Percentiles rank a stretch among this genome's conserved stretches.
These are phyloP conservation scores for Boletus rubroflammeus DNA, from an alignment of 768 basidiomycete genomes.

Conservation along the genomic window DNA sequence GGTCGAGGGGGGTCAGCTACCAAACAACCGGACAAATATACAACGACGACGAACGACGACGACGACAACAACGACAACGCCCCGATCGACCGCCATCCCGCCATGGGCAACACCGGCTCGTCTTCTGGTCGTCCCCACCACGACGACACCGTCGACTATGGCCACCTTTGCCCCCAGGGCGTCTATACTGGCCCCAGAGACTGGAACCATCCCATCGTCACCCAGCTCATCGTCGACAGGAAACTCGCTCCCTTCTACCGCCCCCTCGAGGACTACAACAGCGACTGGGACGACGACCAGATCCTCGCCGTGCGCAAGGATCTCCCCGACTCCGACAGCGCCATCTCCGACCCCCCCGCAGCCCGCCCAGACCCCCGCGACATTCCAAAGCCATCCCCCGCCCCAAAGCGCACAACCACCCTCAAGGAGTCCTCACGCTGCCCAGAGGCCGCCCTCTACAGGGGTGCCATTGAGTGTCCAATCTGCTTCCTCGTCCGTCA, in stretches of 20 bases:
- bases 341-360: slow-evolving; percentile 35
- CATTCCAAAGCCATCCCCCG: slow-evolving; percentile 21
- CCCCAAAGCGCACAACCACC: slow-evolving; percentile 51
- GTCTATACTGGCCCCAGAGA: slow-evolving; percentile 82
- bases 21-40: slow-evolving; percentile 26
- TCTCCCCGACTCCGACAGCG: slow-evolving; percentile 47
- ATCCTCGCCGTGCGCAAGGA: slow-evolving; percentile 80
- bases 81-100: slow-evolving; percentile 5
- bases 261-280: slow-evolving; percentile 90
- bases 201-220: slow-evolving; percentile 86
- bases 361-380: slow-evolving; percentile 34
- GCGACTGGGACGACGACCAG: slow-evolving; percentile 84
- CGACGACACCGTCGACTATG: slow-evolving; percentile 83
- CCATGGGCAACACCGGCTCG: slow-evolving; percentile 82
- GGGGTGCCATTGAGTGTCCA: slow-evolving; percentile 88
- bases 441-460: slow-evolving; percentile 79
- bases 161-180: slow-evolving; percentile 76
- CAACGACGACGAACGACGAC: not conserved
- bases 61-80: not conserved
- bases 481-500: slow-evolving; percentile 91
- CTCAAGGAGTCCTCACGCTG: slow-evolving; percentile 61
- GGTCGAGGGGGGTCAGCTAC: slow-evolving; percentile 16
- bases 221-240: slow-evolving; percentile 83
- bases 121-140: slow-evolving; percentile 71
- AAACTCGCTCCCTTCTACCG: slow-evolving; percentile 94